phyloP scores from a whole-genome alignment of 108 stramenopile species.

The Aurantiochytrium sp. region DNA sequence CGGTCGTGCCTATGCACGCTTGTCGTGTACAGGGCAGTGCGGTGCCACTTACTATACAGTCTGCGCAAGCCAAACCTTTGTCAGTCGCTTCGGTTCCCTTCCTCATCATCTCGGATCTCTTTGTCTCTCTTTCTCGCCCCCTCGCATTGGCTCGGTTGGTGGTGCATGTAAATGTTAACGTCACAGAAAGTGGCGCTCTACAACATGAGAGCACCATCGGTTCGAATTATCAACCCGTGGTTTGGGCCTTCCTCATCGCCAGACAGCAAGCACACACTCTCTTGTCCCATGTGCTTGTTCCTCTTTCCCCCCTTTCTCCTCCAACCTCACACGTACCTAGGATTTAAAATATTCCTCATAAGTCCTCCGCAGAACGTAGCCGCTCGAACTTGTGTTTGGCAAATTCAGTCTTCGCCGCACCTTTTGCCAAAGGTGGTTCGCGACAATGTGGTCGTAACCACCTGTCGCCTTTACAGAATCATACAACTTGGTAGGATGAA shows the following conservation, averaged over 20 bases:
- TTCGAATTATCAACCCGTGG: constrained; percentile 14
- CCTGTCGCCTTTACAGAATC: not conserved
- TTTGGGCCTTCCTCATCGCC: not conserved
- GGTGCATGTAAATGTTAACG: constrained; percentile 8
- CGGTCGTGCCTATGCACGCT: no score
- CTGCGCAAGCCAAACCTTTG: not conserved
- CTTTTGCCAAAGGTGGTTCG: not conserved
- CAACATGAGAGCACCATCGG: not conserved
- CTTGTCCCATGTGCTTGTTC: no score
- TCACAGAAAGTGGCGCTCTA: not conserved
- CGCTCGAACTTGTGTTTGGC: not conserved
- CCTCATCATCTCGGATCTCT: not conserved
- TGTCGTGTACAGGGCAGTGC: no score
- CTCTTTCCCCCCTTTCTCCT: no score
- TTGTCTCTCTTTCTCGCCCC: not conserved
- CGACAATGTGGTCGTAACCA: not conserved
- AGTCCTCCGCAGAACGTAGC: not conserved
- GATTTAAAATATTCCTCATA: not conserved
- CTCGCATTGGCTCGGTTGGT: not conserved
- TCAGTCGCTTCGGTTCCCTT: not conserved
- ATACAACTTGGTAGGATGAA: not conserved
- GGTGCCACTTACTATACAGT: not conserved
- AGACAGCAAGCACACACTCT: no score
- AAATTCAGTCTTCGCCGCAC: not conserved
- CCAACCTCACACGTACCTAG: not conserved